These are phyloP conservation scores for Trebouxiophyceae sp. DNA, from an alignment of 163 green algal species.

Conservation along the genomic window DNA sequence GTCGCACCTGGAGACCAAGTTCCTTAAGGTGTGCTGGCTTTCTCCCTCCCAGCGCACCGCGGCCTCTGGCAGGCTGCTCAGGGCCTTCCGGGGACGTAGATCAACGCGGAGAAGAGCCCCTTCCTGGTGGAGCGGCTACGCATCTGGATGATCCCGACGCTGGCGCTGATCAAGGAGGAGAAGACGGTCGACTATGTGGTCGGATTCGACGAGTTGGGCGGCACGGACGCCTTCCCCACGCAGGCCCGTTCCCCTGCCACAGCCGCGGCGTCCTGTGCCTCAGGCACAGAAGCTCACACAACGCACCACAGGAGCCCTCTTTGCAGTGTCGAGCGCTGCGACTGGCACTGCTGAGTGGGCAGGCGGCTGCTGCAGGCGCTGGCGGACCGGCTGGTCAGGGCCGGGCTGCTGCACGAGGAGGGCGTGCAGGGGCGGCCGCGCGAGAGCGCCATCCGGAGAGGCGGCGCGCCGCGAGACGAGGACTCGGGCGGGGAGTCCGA, in stretches of 20 bases:
- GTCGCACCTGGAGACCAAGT: slow-evolving; percentile 94
- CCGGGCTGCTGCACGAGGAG: not conserved
- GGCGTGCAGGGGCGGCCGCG: no score
- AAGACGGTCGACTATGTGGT: slow-evolving; percentile 91
- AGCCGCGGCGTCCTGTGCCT: not conserved
- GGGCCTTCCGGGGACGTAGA: slow-evolving; percentile 37
- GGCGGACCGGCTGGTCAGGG: not conserved
- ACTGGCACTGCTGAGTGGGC: not conserved
- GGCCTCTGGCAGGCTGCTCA: no score
- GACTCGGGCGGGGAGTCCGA: no score
- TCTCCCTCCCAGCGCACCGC: not conserved
- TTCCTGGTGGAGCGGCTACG: slow-evolving; percentile 89
- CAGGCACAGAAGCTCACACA: no score
- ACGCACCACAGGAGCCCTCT: no score
- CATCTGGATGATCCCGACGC: slow-evolving; percentile 96
- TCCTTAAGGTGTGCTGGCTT: slow-evolving; percentile 61
- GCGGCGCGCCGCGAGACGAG: no score
- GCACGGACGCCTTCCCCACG: slow-evolving; percentile 80
- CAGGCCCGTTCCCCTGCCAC: not conserved
- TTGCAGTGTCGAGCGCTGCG: not conserved
- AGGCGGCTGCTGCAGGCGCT: not conserved
- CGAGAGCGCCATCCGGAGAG: no score
- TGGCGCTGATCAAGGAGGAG: slow-evolving; percentile 87
- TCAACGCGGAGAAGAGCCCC: slow-evolving; percentile 94
- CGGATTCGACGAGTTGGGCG: slow-evolving; percentile 88